Conservation (phyloP, 257 asterid genomes). For the Nicotiana benthamiana region DNA sequence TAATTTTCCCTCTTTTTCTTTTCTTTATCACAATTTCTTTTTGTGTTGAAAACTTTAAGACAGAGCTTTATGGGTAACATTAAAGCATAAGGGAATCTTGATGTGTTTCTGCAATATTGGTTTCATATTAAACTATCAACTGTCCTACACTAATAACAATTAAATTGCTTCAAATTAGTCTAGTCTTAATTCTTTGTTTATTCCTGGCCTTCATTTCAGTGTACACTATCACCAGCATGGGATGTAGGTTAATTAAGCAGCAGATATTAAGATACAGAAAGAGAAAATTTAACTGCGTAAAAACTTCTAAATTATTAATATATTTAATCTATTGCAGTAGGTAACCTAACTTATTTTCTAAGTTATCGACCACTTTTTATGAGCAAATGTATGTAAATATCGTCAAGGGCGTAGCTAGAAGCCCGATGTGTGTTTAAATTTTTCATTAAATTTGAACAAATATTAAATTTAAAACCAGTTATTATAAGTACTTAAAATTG, state of each 20-base stretch:
- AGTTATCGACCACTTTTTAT: no score
- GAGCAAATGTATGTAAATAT: no score
- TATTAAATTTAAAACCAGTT: no score
- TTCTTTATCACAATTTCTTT: constrained; percentile 19
- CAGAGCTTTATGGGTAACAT: constrained; percentile 27
- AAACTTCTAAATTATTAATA: not conserved
- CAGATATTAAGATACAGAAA: not conserved
- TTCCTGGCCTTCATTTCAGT: not conserved
- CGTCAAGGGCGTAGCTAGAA: no score
- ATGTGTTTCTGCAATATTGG: constrained; percentile 12
- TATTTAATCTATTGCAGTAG: no score
- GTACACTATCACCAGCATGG: not conserved
- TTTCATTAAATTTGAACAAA: no score
- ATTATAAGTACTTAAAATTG: no score
- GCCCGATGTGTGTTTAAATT: no score
- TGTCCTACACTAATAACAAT: not conserved
- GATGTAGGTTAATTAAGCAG: not conserved
- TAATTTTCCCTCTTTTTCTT: constrained; percentile 19
- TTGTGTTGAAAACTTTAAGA: constrained; percentile 32
- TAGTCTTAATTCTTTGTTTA: not conserved
- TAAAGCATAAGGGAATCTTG: constrained; percentile 7
- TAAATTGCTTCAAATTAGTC: not conserved
- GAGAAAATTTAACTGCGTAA: not conserved
- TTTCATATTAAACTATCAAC: constrained; percentile 16
- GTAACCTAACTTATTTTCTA: no score